A percentile compares a stretch with the other conserved stretches of the same genome.
These are phyloP conservation scores for Silene conica DNA, from an alignment of 148 eudicot species.

Conservation along the genomic window DNA sequence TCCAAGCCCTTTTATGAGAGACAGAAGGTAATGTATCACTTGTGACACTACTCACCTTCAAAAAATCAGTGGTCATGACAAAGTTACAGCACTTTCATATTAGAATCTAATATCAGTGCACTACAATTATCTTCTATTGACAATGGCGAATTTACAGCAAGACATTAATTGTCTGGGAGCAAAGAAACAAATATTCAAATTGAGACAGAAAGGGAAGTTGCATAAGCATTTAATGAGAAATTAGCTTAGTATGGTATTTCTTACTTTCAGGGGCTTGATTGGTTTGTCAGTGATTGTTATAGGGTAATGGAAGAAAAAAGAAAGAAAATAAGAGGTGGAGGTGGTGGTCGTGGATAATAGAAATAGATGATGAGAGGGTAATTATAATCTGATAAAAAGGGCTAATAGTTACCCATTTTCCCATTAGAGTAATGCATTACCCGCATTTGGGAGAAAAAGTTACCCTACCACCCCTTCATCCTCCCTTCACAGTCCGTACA, in stretches of 20 bases:
- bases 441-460: background rate
- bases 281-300: background rate
- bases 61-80: slow-evolving; percentile 15
- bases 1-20: slow-evolving; percentile 33
- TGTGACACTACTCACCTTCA: slow-evolving; percentile 59
- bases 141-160: background rate
- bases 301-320: no score
- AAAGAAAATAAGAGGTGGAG: no score
- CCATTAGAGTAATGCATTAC: background rate
- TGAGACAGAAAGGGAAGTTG: background rate
- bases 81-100: background rate
- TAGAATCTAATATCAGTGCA: background rate
- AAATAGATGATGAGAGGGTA: background rate
- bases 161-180: background rate
- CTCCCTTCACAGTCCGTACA: background rate
- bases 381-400: no score
- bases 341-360: background rate
- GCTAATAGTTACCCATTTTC: background rate
- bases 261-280: background rate
- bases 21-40: slow-evolving; percentile 43
- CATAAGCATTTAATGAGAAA: background rate
- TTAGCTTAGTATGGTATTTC: background rate
- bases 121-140: background rate
- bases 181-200: background rate
- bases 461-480: background rate